A percentile compares a stretch with the other conserved stretches of the same genome.
phyloP scores from a whole-genome alignment of 129 eudicot genomes.

The Flaveria linearis region DNA sequence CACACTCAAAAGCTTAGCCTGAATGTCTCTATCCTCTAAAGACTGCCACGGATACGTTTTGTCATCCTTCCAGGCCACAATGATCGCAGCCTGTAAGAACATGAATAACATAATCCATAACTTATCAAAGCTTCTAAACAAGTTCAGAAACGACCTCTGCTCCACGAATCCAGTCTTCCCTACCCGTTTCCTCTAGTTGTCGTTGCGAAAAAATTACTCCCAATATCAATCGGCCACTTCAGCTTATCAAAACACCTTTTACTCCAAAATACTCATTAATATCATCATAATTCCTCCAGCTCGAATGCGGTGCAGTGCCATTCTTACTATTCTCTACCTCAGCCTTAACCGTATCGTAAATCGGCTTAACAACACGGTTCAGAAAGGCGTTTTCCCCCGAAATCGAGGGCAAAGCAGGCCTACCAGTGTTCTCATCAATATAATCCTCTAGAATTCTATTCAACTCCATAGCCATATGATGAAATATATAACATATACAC shows the following conservation, averaged over 20 bases:
- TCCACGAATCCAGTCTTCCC: constrained; percentile 98
- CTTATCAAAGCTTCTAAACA: constrained; percentile 88
- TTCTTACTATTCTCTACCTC: constrained; percentile 75
- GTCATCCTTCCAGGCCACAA: constrained; percentile 72
- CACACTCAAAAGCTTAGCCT: constrained; percentile 66
- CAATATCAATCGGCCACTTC: constrained; percentile 86
- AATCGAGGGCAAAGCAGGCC: constrained; percentile 65
- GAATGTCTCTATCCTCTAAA: constrained; percentile 49
- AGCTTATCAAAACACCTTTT: constrained; percentile 80
- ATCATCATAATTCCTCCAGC: constrained; percentile 94
- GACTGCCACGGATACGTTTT: constrained; percentile 71
- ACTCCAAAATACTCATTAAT: constrained; percentile 90
- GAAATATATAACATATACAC: constrained; percentile 74
- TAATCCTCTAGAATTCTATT: constrained; percentile 83
- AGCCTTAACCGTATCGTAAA: constrained; percentile 60
- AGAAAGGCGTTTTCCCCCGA: constrained; percentile 75
- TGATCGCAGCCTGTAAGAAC: constrained; percentile 78
- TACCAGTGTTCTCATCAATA: constrained; percentile 85
- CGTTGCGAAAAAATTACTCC: constrained; percentile 78
- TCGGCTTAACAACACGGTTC: constrained; percentile 59
- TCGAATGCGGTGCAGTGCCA: constrained; percentile 82
- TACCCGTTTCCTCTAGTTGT: constrained; percentile 48
- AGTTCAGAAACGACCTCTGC: constrained; percentile 83
- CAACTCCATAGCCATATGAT: constrained; percentile 81
- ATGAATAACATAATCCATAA: constrained; percentile 84